Conservation (phyloP, 2,329 filamentous ascomycete genomes). For the Trichoderma lentiforme region DNA sequence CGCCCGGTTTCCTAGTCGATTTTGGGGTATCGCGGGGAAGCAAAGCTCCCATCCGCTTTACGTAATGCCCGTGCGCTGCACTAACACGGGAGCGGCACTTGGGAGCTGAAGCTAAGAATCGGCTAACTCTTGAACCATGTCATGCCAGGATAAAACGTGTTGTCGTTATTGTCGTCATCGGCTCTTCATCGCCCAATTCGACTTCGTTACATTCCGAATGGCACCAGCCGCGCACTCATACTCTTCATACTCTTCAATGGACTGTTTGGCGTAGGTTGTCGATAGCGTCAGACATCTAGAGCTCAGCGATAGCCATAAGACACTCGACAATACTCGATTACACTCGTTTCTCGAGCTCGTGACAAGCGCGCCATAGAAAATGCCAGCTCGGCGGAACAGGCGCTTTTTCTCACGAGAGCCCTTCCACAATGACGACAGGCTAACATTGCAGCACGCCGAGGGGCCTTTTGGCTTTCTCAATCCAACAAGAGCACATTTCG, state of each 20-base stretch:
- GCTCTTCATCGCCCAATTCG: background rate
- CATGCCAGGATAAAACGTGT: background rate
- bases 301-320: background rate
- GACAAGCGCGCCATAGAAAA: background rate
- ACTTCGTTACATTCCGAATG: background rate
- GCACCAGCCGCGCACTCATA: background rate
- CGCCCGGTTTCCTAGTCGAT: background rate
- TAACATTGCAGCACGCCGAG: constrained; percentile 15
- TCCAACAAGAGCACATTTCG: constrained; percentile 18
- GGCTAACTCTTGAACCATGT: background rate
- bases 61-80: background rate
- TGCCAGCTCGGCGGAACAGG: constrained; percentile 14
- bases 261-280: background rate
- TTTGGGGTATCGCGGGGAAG: background rate
- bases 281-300: background rate
- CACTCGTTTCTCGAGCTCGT: background rate
- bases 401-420: constrained; percentile 15
- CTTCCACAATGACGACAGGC: constrained; percentile 6
- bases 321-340: background rate
- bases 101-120: background rate
- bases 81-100: constrained; percentile 10
- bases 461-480: constrained; percentile 18
- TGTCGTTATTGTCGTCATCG: constrained; percentile 13
- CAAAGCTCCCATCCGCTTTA: background rate
- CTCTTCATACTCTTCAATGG: constrained; percentile 1